These are phyloP conservation scores for Diphasiastrum complanatum DNA, from an alignment of 83 land plant genomes.

Conservation along the genomic window DNA sequence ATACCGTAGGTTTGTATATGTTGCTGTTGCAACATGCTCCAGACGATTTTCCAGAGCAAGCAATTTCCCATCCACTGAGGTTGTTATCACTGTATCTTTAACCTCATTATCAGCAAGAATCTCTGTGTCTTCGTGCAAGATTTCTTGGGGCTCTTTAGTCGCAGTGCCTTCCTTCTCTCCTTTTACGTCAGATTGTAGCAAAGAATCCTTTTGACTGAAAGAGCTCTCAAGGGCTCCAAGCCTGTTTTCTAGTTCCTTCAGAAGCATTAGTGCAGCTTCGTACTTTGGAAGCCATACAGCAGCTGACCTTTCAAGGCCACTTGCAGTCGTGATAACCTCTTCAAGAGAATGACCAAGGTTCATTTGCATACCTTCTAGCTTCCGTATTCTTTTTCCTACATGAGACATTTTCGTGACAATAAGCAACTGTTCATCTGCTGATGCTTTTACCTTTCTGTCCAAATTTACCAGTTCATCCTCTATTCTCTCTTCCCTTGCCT, in stretches of 20 bases:
- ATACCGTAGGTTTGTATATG: background rate
- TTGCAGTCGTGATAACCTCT: background rate
- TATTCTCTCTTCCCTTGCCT: too few relatives aligned
- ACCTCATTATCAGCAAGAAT: too few relatives aligned
- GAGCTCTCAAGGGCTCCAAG: background rate
- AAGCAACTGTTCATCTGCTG: background rate
- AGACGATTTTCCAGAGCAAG: background rate
- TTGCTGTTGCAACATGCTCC: background rate
- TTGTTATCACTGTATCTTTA: too few relatives aligned
- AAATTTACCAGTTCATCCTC: background rate
- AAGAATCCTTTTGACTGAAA: too few relatives aligned
- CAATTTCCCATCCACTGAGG: too few relatives aligned
- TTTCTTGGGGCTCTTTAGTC: background rate
- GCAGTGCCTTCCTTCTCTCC: background rate
- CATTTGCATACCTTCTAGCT: constrained; percentile 1
- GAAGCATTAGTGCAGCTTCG: background rate
- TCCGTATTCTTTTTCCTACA: background rate
- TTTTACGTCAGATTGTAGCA: too few relatives aligned
- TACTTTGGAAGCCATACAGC: constrained; percentile 4
- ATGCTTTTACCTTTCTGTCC: background rate
- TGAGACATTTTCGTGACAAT: background rate
- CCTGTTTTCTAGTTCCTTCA: constrained; percentile 1
- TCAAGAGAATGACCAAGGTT: constrained; percentile 1
- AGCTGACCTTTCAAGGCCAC: background rate
- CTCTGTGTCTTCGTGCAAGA: background rate